These are phyloP conservation scores for Zymoseptoria brevis DNA, from an alignment of 2,329 filamentous ascomycete genomes.

Conservation along the genomic window DNA sequence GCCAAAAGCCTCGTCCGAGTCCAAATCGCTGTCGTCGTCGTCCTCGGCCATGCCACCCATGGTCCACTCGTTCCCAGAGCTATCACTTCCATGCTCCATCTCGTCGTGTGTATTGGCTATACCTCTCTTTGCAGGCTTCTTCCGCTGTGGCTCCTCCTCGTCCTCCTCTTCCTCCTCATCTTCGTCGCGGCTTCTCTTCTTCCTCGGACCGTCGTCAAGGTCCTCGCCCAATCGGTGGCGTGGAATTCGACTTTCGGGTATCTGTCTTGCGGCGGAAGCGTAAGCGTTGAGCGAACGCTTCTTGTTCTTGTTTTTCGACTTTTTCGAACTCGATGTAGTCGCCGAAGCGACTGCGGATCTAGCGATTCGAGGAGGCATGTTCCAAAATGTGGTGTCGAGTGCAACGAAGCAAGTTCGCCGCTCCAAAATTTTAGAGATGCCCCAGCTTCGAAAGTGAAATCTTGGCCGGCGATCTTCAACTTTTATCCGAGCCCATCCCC, in stretches of 20 bases:
- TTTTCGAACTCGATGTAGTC: constrained; percentile 25
- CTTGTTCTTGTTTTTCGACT: constrained; percentile 36
- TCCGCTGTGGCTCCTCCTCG: constrained; percentile 24
- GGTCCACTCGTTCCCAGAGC: constrained; percentile 77
- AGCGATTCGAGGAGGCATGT: constrained; percentile 41
- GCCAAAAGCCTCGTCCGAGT: constrained; percentile 77
- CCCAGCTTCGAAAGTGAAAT: background rate
- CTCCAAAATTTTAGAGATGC: background rate
- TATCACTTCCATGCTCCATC: constrained; percentile 70
- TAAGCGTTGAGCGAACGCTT: constrained; percentile 56
- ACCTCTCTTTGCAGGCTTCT: constrained; percentile 24
- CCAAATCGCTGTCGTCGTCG: constrained; percentile 61
- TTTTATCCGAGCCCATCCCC: constrained; percentile 8
- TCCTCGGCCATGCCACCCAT: constrained; percentile 58
- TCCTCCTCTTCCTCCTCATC: constrained; percentile 45
- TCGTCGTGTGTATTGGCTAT: constrained; percentile 32
- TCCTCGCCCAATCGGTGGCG: constrained; percentile 51
- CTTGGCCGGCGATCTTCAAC: constrained; percentile 1
- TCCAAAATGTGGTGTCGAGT: constrained; percentile 8
- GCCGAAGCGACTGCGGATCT: constrained; percentile 25
- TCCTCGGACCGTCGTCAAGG: constrained; percentile 36
- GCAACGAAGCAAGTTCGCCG: background rate
- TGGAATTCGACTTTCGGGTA: constrained; percentile 48
- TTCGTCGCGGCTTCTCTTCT: constrained; percentile 38
- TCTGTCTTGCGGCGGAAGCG: constrained; percentile 52